Evolutionary conservation across 2,329 filamentous ascomycete genomes (phyloP).

Genomic region (Cladosporium austrohemisphaericum): DNA sequence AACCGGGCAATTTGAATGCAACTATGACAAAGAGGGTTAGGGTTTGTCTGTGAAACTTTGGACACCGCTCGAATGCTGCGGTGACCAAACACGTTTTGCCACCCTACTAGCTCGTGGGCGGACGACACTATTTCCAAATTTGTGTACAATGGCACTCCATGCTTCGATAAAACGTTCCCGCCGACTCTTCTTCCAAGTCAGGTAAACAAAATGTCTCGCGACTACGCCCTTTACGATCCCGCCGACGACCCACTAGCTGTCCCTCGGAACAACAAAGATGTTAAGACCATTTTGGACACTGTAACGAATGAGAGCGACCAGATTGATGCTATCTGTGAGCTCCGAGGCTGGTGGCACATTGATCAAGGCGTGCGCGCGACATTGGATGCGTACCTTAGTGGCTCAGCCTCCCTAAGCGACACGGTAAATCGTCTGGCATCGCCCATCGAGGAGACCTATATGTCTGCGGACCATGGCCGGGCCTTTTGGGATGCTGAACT

Average conservation of each 20-base stretch:
- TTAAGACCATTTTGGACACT: slow-evolving; percentile 21
- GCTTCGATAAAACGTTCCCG: too few relatives aligned
- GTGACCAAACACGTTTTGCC: too few relatives aligned
- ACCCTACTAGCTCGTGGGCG: too few relatives aligned
- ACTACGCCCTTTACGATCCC: background rate
- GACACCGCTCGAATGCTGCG: too few relatives aligned
- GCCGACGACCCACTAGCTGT: slow-evolving; percentile 19
- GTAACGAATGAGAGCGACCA: slow-evolving; percentile 20
- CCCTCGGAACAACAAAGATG: background rate
- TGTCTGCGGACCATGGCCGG: slow-evolving; percentile 13
- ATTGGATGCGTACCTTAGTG: background rate
- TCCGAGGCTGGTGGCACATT: slow-evolving; percentile 32
- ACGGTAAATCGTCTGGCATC: slow-evolving; percentile 19
- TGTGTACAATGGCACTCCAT: too few relatives aligned
- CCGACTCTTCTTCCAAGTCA: too few relatives aligned
- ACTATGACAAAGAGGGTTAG: too few relatives aligned
- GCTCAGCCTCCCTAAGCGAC: background rate
- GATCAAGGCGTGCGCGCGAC: slow-evolving; percentile 13
- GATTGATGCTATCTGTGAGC: slow-evolving; percentile 32
- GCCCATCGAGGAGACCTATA: slow-evolving; percentile 28
- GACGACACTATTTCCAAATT: too few relatives aligned
- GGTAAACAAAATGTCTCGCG: too few relatives aligned
- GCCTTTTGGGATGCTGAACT: slow-evolving; percentile 8
- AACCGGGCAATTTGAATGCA: too few relatives aligned
- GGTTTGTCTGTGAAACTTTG: too few relatives aligned